These are phyloP conservation scores for Pseudogymnoascus sp. DNA, from an alignment of 2,329 filamentous ascomycete genomes.

Conservation along the genomic window DNA sequence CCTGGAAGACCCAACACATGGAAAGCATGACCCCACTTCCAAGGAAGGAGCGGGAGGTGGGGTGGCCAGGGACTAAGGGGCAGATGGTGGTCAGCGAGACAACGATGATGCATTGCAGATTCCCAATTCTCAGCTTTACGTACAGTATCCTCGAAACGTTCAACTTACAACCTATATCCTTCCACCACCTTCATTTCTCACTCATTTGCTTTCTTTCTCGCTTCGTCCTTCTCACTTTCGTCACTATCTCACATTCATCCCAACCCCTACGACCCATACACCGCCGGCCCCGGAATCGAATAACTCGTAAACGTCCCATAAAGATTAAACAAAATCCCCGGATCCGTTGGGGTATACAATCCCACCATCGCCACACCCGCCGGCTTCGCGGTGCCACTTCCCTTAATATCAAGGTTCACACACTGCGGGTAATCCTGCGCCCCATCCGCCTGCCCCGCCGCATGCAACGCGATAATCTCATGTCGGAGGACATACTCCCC, in stretches of 20 bases:
- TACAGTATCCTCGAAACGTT: not conserved
- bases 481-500: slow-evolving; percentile 36
- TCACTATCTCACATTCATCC: not conserved
- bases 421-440: slow-evolving; percentile 40
- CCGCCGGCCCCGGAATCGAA: slow-evolving; percentile 34
- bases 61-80: not conserved
- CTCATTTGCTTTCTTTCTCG: not conserved
- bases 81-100: not conserved
- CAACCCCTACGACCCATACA: slow-evolving; percentile 20
- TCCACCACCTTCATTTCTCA: not conserved
- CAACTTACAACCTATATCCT: not conserved
- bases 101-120: not conserved
- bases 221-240: not conserved
- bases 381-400: slow-evolving; percentile 19
- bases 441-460: slow-evolving; percentile 33
- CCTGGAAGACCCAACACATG: not conserved
- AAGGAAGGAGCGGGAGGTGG: not conserved
- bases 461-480: slow-evolving; percentile 39
- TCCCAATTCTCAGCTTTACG: not conserved
- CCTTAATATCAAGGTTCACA: slow-evolving; percentile 33
- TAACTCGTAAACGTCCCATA: slow-evolving; percentile 31
- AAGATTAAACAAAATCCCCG: slow-evolving; percentile 35
- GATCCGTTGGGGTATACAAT: slow-evolving; percentile 31
- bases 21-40: not conserved
- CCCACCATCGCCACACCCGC: slow-evolving; percentile 20